Percentiles rank a stretch among this genome's conserved stretches.
Conservation (phyloP, 768 basidiomycete species). For the Pleurotus ostreatus region DNA sequence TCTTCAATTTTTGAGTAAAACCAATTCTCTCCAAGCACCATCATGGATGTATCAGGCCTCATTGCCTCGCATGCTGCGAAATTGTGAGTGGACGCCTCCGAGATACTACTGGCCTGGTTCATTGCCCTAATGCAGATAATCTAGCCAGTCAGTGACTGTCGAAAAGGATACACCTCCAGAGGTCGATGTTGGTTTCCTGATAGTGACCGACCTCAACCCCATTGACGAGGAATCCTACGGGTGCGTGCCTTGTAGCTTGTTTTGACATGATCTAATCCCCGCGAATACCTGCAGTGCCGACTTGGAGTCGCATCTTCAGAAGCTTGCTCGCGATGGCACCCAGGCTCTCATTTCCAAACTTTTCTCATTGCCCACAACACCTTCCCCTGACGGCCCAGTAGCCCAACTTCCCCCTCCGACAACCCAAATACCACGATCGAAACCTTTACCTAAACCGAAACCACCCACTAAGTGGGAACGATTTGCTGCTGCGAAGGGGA, state of each 20-base stretch:
- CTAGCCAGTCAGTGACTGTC: constrained; percentile 62
- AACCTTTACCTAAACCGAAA: constrained; percentile 91
- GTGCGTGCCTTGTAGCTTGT: constrained; percentile 36
- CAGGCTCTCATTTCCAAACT: constrained; percentile 79
- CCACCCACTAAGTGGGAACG: constrained; percentile 94
- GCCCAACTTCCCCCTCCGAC: constrained; percentile 76
- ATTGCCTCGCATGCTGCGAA: constrained; percentile 71
- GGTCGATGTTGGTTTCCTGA: constrained; percentile 78
- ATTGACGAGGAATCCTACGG: constrained; percentile 82
- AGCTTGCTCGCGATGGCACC: constrained; percentile 75
- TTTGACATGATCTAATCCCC: background rate
- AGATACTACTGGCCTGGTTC: background rate
- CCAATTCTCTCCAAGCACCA: no score
- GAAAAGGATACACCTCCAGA: constrained; percentile 79
- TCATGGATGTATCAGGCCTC: constrained; percentile 81
- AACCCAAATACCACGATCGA: constrained; percentile 81
- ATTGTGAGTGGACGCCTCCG: constrained; percentile 43
- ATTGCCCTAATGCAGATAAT: background rate
- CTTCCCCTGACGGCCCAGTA: constrained; percentile 77
- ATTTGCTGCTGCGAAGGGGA: constrained; percentile 93
- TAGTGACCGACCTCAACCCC: constrained; percentile 84
- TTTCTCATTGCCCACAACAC: constrained; percentile 74
- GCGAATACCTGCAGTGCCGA: constrained; percentile 46
- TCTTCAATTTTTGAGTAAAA: no score
- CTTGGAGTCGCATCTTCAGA: constrained; percentile 75